Evolutionary conservation across 768 basidiomycete genomes (phyloP).

Genomic region (Phlebiopsis flavidoalba): DNA sequence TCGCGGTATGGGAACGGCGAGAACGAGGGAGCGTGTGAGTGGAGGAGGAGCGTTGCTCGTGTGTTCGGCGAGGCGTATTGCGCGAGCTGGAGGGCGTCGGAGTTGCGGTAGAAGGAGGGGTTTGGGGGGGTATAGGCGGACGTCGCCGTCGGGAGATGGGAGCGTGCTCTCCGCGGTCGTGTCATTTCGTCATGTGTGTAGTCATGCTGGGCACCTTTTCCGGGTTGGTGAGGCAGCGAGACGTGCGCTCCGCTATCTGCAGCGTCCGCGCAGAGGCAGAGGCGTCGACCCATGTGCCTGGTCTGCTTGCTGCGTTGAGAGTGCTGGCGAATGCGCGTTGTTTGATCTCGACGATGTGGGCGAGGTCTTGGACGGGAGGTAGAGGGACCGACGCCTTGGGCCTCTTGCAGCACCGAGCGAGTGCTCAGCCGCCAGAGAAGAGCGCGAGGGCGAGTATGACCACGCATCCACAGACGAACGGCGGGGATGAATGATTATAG

Average conservation of each 20-base stretch:
- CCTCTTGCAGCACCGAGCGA: constrained; percentile 29
- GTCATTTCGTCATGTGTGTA: constrained; percentile 15
- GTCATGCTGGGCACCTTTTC: constrained; percentile 15
- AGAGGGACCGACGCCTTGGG: constrained; percentile 37
- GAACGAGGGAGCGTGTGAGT: constrained; percentile 3
- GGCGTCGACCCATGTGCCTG: constrained; percentile 22
- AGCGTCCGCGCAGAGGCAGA: constrained; percentile 5
- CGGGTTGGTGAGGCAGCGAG: constrained; percentile 15
- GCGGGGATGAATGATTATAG: constrained; percentile 47
- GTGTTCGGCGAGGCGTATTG: constrained; percentile 13
- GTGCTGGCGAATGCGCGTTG: constrained; percentile 35
- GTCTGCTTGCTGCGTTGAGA: constrained; percentile 15
- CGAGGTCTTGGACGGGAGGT: constrained; percentile 62
- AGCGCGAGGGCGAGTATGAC: constrained; percentile 34
- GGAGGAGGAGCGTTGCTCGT: constrained; percentile 14
- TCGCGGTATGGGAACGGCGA: constrained; percentile 16
- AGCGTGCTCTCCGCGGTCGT: constrained; percentile 16
- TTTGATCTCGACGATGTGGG: constrained; percentile 53
- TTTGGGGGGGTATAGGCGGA: constrained; percentile 14
- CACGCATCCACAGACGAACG: constrained; percentile 40
- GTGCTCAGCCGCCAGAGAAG: constrained; percentile 30
- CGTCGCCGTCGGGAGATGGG: constrained; percentile 9
- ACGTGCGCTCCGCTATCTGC: constrained; percentile 16
- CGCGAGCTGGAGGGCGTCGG: constrained; percentile 9
- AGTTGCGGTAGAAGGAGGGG: constrained; percentile 14